These are phyloP conservation scores for Marchantia paleacea DNA, from an alignment of 225 moss, liverwort and hornwort genomes.

Conservation along the genomic window DNA sequence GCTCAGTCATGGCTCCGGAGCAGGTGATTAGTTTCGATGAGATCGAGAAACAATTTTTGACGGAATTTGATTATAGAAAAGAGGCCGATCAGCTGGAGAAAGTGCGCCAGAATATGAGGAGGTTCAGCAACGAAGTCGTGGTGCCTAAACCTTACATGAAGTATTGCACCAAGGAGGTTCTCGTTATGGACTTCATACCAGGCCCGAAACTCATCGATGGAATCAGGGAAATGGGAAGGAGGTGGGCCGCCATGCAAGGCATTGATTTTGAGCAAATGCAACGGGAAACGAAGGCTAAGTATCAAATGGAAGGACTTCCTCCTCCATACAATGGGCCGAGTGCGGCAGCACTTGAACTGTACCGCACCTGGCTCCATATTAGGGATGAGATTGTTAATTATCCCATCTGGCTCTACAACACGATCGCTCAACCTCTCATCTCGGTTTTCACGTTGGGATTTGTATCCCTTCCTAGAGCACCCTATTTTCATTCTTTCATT, in stretches of 20 bases:
- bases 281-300: constrained; percentile 26
- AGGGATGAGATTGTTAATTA: constrained; percentile 27
- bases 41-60: constrained; percentile 34
- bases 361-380: constrained; percentile 15
- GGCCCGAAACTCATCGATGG: constrained; percentile 39
- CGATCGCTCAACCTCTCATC: constrained; percentile 7
- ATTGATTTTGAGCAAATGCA: constrained; percentile 29
- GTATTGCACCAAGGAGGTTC: constrained; percentile 34
- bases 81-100: constrained; percentile 34
- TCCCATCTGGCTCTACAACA: constrained; percentile 30
- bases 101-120: constrained; percentile 27
- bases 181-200: constrained; percentile 35
- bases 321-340: constrained; percentile 24
- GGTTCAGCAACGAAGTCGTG: constrained; percentile 24
- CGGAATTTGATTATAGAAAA: constrained; percentile 31
- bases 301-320: constrained; percentile 28
- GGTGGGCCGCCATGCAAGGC: constrained; percentile 29
- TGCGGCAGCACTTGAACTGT: constrained; percentile 14
- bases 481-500: constrained; percentile 27
- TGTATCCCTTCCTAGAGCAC: constrained; percentile 19
- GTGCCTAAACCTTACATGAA: constrained; percentile 33
- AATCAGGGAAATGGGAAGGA: constrained; percentile 32
- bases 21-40: constrained; percentile 30
- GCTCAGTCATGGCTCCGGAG: constrained; percentile 24
- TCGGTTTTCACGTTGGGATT: constrained; percentile 19